Evolutionary conservation across 306 rosid species (phyloP).

Genomic region (Citrullus mucosospermus): DNA sequence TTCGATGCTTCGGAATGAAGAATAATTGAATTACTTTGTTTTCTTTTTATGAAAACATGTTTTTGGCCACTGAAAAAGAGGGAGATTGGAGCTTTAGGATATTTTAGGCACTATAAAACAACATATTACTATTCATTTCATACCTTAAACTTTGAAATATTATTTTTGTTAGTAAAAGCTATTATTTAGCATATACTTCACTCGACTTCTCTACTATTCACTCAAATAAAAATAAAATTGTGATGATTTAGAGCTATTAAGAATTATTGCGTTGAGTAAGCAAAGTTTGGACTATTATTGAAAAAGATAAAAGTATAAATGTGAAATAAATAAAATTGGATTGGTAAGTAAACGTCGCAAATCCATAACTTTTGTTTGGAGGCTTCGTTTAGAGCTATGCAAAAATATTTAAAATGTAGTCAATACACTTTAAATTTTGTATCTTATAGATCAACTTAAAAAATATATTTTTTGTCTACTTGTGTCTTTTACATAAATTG

Average conservation of each 20-base stretch:
- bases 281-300: neutral
- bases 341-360: too few species aligned
- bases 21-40: neutral
- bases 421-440: too few species aligned
- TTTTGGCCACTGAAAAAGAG: neutral
- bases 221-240: neutral
- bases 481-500: too few species aligned
- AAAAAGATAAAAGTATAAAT: neutral
- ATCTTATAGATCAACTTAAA: too few species aligned
- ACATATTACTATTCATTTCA: neutral
- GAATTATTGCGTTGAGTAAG: neutral
- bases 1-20: neutral
- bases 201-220: neutral
- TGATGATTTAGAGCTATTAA: neutral
- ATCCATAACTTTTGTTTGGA: too few species aligned
- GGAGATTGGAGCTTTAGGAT: neutral
- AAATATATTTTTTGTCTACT: too few species aligned
- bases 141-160: neutral
- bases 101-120: neutral
- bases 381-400: too few species aligned
- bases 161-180: neutral
- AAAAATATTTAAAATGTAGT: too few species aligned
- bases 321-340: neutral
- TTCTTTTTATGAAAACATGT: neutral
- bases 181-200: neutral